Conservation (phyloP, 176 grass and related monocot species). For the Oryza nivara region DNA sequence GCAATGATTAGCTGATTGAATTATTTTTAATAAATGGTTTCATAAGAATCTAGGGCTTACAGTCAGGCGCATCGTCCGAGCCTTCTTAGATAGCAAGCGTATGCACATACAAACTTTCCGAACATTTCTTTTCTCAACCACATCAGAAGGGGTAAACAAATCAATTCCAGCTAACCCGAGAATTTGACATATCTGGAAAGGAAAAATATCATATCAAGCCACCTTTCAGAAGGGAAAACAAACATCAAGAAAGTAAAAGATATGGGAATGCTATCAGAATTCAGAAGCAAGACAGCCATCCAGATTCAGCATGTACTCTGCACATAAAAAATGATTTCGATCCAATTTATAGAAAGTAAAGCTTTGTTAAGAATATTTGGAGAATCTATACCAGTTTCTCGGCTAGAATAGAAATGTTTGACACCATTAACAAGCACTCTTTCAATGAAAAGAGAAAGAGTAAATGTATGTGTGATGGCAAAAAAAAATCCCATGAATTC, state of each 20-base stretch:
- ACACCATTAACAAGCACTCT: background rate
- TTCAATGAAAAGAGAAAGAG: background rate
- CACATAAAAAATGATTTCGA: background rate
- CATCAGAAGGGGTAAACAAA: conserved; percentile 88
- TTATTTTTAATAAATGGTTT: conserved; percentile 5
- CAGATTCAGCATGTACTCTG: conserved; percentile 9
- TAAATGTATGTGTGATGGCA: background rate
- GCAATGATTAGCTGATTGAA: background rate
- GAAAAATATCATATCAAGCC: conserved; percentile 19
- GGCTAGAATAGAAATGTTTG: background rate
- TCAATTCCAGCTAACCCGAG: conserved; percentile 82
- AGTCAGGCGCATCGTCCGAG: conserved; percentile 47
- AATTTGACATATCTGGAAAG: conserved; percentile 84
- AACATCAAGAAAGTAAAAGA: conserved; percentile 15
- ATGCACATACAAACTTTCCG: conserved; percentile 92
- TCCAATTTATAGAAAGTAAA: background rate
- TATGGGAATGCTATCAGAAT: background rate
- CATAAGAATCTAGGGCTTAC: conserved; percentile 56
- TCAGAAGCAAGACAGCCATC: background rate
- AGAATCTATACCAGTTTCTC: background rate
- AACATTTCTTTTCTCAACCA: conserved; percentile 86
- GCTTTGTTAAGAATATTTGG: background rate
- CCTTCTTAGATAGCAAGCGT: conserved; percentile 78
- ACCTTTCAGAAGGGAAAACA: conserved; percentile 13
- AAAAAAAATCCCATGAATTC: background rate